Evolutionary conservation across 805 yeast species (phyloP).

Genomic region (Candida berthetii): DNA sequence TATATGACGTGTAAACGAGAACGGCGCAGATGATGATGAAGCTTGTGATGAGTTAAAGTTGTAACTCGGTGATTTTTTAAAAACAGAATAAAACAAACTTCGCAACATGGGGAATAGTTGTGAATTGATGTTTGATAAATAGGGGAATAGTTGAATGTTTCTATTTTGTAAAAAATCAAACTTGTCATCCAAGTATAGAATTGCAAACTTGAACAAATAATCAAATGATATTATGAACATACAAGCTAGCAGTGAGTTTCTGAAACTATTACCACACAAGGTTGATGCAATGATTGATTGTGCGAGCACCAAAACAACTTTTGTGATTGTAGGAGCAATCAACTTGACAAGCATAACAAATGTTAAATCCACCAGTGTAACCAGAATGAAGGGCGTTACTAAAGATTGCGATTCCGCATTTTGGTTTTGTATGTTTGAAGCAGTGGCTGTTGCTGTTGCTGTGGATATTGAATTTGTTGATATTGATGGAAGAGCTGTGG

Average conservation of each 20-base stretch:
- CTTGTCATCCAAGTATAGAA: conserved; percentile 4
- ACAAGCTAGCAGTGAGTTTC: conserved; percentile 6
- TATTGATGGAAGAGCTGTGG: background rate
- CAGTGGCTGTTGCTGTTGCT: background rate
- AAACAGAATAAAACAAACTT: conserved; percentile 1
- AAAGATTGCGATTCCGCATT: background rate
- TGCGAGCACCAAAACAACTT: conserved; percentile 15
- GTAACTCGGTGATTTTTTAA: background rate
- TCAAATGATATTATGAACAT: conserved; percentile 9
- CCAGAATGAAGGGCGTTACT: conserved; percentile 2
- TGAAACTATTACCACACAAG: conserved; percentile 12
- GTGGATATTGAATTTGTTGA: background rate
- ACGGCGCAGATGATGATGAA: background rate
- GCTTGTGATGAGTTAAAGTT: background rate
- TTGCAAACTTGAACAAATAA: conserved; percentile 5
- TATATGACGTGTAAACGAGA: background rate
- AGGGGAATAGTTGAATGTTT: conserved; percentile 15
- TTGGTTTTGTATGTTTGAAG: background rate
- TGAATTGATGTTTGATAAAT: conserved; percentile 4
- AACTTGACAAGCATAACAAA: conserved; percentile 11
- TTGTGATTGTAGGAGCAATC: conserved; percentile 16
- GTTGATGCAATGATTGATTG: conserved; percentile 16
- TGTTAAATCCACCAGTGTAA: conserved; percentile 12
- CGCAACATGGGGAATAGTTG: background rate
- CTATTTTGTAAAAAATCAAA: conserved; percentile 5